phyloP scores from a whole-genome alignment of 2,329 filamentous ascomycete species.

The Emydomyces testavorans region DNA sequence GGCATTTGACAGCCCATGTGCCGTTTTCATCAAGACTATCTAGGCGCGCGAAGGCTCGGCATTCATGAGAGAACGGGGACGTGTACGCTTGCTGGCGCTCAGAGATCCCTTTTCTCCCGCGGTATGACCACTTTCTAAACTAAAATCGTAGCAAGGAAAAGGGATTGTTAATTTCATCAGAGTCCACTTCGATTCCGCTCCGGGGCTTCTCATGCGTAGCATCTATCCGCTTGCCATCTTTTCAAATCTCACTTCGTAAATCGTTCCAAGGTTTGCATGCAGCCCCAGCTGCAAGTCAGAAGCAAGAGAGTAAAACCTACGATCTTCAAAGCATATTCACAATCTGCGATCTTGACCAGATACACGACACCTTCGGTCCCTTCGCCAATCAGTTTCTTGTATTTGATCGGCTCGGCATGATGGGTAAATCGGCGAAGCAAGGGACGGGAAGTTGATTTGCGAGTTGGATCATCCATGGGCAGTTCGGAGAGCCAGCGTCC shows the following conservation, averaged over 20 bases:
- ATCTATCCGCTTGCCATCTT: too few species aligned
- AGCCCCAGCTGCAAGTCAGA: too few species aligned
- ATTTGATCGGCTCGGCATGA: conserved; percentile 11
- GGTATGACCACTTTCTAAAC: not conserved
- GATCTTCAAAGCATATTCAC: conserved; percentile 13
- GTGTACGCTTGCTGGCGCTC: conserved; percentile 2
- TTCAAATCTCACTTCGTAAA: too few species aligned
- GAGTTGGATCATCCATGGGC: conserved; percentile 15
- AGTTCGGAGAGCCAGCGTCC: conserved; percentile 11
- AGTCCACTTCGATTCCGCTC: too few species aligned
- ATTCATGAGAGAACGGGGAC: conserved; percentile 11
- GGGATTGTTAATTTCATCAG: not conserved
- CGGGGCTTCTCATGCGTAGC: too few species aligned
- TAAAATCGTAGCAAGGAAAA: not conserved
- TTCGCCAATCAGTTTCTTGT: conserved; percentile 3
- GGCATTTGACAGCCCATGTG: conserved; percentile 16
- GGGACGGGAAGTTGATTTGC: conserved; percentile 9
- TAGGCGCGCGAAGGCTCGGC: conserved; percentile 14
- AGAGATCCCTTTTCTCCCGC: not conserved
- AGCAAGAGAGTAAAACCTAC: conserved; percentile 7
- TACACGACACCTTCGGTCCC: conserved; percentile 11
- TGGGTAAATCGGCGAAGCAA: conserved; percentile 14
- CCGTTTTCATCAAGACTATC: conserved; percentile 13
- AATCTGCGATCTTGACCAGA: conserved; percentile 4
- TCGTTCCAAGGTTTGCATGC: too few species aligned